Evolutionary conservation across 768 basidiomycete species (phyloP), one percentile per base, ranked within the genome.

Genomic region (Leccinum variicolor): DNA sequence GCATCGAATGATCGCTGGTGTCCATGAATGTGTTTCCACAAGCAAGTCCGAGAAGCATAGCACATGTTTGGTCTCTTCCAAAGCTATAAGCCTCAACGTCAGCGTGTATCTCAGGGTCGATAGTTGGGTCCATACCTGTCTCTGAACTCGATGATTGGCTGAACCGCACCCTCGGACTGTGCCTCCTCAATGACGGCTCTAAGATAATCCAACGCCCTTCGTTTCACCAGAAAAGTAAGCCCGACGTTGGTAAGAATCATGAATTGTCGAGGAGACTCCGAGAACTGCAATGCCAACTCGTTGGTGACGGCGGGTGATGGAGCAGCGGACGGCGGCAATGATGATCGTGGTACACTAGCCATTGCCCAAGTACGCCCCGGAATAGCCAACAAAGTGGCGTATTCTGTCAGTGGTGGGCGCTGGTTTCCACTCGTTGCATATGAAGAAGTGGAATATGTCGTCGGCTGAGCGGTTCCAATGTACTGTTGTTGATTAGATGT

Each of bases 231-330:
- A 69, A 91, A 87, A 19, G 87, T 89, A 59, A 97, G 71, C 5
- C 94, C 94, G 17, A 86, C 87, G 64, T 93, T 95, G 25, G 89
- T 93, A 57, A 98, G 74, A 57, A 98, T 81, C 79, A 98, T 84
- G 69, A 94, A 96, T 65, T 92, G 88, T 50, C 81, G 79, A 21
- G 89, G 78, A 11, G 81, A 76, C 56, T 89, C 85, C n/a, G 83
- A 84, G n/a, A 90, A 88, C 69, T 95, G 92, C 19, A 84, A 82
- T 0, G 87, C 89, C 41, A 96, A 77, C 74, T 96, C 93, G 66
- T 94, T 94, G 51, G 81, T 84, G 31, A 81, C 74, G 2, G 81
- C 75, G 13, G 87, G 85, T 1, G 76, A 73, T 28, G 85, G 81
- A 8, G 70, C 64, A 1, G 72, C 60, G 34, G 71, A 69, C 13